Evolutionary conservation across 2,329 filamentous ascomycete genomes (phyloP), one percentile per base, ranked within the genome.

Genomic region (Sordariomycetes sp.): DNA sequence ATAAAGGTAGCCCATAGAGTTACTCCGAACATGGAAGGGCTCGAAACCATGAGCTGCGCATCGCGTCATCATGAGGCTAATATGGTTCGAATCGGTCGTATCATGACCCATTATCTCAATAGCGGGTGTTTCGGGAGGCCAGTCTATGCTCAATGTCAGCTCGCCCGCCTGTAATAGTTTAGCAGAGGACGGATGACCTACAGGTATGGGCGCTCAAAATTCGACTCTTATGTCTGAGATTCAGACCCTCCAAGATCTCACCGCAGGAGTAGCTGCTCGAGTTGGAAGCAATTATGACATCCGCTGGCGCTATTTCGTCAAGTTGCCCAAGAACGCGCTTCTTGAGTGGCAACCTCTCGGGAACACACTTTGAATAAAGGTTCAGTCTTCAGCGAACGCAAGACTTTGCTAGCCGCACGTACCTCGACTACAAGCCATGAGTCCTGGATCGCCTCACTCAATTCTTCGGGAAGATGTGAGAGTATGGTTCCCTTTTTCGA

Each of bases 211-310:
- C 54, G 36, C 63, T 68, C 18, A 65, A 40, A 14, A 67, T 43
- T 3, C 64, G 49, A 0, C 46, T 42, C 6, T 44, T 45, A 10
- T 59, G 46, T 19, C 49, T 53, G 8, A 66, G 30, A 0, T 40
- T 40, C 16, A 66, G 34, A 0, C 49, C 51, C 2, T 59, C 45
- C 1, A 64, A 39, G n/a, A 68, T 63, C 32, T 66, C 61, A 0
- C 49, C 48, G 15, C 60, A 63, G 6, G 56, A 54, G 40, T 63
- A 66, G 33, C 63, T 66, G 37, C 63, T 66, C 1, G 64, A 68
- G 34, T 68, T 68, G 0, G 61, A 64, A 0, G 59, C 63, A 29
- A 68, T 55, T 6, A 66, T 59, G 0, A 55, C 56, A 1, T 56
- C 49, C 1, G 46, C 37, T 1, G 47, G 43, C 0, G 63, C 53